These are phyloP conservation scores for Apium graveolens DNA, from an alignment of 129 eudicot species.

Conservation along the genomic window DNA sequence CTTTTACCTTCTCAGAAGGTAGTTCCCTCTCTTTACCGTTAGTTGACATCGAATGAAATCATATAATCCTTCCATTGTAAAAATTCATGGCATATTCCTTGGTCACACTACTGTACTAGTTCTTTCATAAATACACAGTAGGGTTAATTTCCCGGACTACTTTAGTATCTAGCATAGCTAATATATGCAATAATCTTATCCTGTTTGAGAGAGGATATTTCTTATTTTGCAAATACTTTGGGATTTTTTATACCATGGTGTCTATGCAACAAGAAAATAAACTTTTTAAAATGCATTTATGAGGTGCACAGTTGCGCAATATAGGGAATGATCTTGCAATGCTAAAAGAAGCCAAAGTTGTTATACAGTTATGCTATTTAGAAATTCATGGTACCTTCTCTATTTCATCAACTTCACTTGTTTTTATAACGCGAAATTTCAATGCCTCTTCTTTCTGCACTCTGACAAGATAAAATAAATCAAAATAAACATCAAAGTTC, in stretches of 20 bases:
- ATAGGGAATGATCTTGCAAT: neutral
- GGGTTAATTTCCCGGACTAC: neutral
- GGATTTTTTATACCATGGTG: neutral
- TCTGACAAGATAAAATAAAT: constrained; percentile 33
- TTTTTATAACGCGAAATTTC: constrained; percentile 74
- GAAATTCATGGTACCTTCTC: constrained; percentile 60
- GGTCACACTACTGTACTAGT: neutral
- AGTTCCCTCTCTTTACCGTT: neutral
- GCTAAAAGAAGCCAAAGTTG: constrained; percentile 11
- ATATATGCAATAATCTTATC: neutral
- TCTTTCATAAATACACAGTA: neutral
- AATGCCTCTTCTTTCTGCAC: constrained; percentile 90
- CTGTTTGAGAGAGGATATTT: neutral
- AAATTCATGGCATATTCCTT: neutral
- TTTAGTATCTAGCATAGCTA: neutral
- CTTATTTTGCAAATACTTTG: neutral
- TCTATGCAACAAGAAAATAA: constrained; percentile 1
- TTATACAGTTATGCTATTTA: neutral
- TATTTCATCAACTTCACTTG: constrained; percentile 77
- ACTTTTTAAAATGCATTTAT: neutral
- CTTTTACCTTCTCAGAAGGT: too few relatives aligned
- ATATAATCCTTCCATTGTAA: neutral
- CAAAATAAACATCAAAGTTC: neutral
- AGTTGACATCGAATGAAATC: neutral
- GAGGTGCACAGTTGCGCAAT: neutral